Conservation (phyloP, 768 basidiomycete genomes). For the Gloeophyllum trabeum region DNA sequence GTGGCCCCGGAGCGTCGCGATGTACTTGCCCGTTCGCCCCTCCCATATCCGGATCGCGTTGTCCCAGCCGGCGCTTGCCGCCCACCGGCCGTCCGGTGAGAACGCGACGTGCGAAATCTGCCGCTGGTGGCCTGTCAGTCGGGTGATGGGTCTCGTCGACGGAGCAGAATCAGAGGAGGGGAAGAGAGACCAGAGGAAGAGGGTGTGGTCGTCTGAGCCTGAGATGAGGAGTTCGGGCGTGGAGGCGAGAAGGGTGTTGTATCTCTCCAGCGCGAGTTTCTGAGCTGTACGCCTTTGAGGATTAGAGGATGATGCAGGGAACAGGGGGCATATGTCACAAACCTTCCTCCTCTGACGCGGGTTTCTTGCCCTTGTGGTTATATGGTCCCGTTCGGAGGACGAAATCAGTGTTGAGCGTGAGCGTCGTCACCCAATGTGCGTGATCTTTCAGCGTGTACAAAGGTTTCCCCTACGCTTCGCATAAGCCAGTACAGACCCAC, state of each 20-base stretch:
- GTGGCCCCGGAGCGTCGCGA: constrained; percentile 85
- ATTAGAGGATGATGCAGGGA: constrained; percentile 4
- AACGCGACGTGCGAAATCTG: constrained; percentile 92
- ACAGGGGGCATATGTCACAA: not conserved
- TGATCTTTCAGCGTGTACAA: constrained; percentile 87
- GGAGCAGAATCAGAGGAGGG: constrained; percentile 32
- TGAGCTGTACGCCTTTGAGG: too few relatives aligned
- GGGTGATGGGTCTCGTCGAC: constrained; percentile 58
- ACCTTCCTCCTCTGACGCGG: constrained; percentile 80
- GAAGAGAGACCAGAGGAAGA: constrained; percentile 91
- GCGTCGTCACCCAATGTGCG: constrained; percentile 97
- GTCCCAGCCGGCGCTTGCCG: constrained; percentile 88
- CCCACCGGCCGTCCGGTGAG: constrained; percentile 87
- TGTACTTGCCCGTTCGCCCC: constrained; percentile 72
- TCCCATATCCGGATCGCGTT: constrained; percentile 91
- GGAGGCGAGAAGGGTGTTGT: constrained; percentile 51
- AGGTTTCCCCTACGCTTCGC: constrained; percentile 79
- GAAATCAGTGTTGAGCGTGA: constrained; percentile 92
- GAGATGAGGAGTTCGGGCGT: constrained; percentile 82
- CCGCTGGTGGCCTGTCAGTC: constrained; percentile 90
- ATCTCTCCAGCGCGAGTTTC: constrained; percentile 64
- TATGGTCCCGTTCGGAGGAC: constrained; percentile 91
- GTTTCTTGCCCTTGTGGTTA: constrained; percentile 75
- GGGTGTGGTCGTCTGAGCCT: constrained; percentile 95
- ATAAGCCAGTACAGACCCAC: too few relatives aligned